Conservation (phyloP, 352 stramenopile species). For the Hyaloperonospora arabidopsidis region DNA sequence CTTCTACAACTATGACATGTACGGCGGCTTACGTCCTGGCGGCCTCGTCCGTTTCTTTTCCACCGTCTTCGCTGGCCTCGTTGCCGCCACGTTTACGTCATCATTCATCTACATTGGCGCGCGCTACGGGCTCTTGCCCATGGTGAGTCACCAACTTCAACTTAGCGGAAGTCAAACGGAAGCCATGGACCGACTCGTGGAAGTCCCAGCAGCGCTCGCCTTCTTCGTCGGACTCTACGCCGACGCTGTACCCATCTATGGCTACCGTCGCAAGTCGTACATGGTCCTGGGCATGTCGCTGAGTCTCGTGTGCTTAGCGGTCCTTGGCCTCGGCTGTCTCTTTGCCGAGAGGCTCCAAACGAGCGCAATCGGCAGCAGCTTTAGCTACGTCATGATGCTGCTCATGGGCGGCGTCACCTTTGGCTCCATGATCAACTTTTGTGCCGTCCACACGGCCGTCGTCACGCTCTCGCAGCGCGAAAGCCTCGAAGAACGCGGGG, state of each 20-base stretch:
- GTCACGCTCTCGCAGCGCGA: conserved; percentile 46
- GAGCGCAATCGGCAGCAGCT: conserved; percentile 9
- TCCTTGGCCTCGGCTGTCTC: conserved; percentile 22
- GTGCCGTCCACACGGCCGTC: conserved; percentile 40
- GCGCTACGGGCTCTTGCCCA: conserved; percentile 22
- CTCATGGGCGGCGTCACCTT: conserved; percentile 35
- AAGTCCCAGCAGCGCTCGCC: conserved; percentile 67
- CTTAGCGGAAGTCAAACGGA: conserved; percentile 23
- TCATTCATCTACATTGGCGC: conserved; percentile 36
- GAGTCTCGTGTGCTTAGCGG: conserved; percentile 22
- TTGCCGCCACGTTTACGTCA: conserved; percentile 44
- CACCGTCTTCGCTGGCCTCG: conserved; percentile 26
- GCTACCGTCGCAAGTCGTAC: conserved; percentile 76
- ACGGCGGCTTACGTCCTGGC: conserved; percentile 36
- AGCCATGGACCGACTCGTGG: conserved; percentile 36
- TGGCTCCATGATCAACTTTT: conserved; percentile 49
- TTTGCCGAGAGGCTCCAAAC: conserved; percentile 15
- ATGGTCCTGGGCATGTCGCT: conserved; percentile 59
- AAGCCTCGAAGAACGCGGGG: conserved; percentile 28
- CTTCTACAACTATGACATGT: conserved; percentile 65
- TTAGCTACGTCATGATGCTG: conserved; percentile 34
- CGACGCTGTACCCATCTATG: conserved; percentile 70
- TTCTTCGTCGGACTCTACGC: conserved; percentile 77
- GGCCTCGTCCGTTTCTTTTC: conserved; percentile 36
- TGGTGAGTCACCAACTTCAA: conserved; percentile 32